Conservation (phyloP, 2,329 filamentous ascomycete species). For the Hymenoscyphus albidus region DNA sequence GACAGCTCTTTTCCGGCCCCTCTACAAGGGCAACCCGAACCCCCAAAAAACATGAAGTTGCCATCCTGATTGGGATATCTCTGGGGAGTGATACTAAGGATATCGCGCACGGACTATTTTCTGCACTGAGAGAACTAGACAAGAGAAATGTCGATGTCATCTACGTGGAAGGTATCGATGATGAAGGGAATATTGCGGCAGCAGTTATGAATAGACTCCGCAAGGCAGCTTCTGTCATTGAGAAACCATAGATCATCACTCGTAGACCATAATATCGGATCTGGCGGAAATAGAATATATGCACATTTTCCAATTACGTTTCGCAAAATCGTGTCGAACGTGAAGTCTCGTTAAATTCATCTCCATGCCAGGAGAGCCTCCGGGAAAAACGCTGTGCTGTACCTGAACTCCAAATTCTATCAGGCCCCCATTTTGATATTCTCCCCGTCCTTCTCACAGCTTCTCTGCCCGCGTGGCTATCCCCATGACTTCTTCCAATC, state of each 20-base stretch:
- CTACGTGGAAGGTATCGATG: constrained; percentile 82
- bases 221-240: constrained; percentile 62
- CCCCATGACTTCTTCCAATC: background rate
- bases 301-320: constrained; percentile 4
- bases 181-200: constrained; percentile 76
- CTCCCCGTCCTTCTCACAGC: background rate
- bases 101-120: constrained; percentile 85
- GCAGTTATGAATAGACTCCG: constrained; percentile 81
- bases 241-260: constrained; percentile 9
- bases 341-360: constrained; percentile 3
- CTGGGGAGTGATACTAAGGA: constrained; percentile 67
- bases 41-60: constrained; percentile 13
- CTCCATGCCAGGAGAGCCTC: constrained; percentile 9
- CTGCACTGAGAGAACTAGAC: constrained; percentile 81
- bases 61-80: constrained; percentile 57
- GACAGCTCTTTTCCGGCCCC: constrained; percentile 12
- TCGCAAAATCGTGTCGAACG: background rate
- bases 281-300: background rate
- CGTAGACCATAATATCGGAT: background rate
- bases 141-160: constrained; percentile 75
- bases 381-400: constrained; percentile 7
- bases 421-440: constrained; percentile 2
- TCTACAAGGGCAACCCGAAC: background rate
- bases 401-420: constrained; percentile 17
- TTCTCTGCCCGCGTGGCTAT: background rate